phyloP scores from a whole-genome alignment of 2,329 filamentous ascomycete species.

The Curvularia spicifera region DNA sequence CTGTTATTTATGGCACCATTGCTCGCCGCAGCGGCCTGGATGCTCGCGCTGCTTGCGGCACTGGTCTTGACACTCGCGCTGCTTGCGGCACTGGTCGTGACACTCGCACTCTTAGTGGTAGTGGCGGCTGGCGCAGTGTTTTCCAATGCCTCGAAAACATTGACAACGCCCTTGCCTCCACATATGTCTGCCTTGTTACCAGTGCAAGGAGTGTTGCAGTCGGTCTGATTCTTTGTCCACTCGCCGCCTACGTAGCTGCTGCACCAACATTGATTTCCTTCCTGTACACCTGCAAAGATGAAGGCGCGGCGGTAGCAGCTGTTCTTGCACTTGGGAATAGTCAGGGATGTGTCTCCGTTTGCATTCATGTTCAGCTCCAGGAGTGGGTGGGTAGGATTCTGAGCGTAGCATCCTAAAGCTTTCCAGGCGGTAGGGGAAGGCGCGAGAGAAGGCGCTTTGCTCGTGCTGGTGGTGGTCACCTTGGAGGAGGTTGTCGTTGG shows the following conservation, averaged over 20 bases:
- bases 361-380: neutral
- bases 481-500: neutral
- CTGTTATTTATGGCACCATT: neutral
- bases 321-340: neutral
- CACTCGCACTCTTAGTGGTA: neutral
- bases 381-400: neutral
- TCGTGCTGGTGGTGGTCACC: neutral
- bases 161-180: neutral
- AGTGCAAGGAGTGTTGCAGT: neutral
- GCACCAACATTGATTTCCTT: neutral
- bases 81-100: neutral
- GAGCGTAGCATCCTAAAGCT: neutral
- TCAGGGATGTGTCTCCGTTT: neutral
- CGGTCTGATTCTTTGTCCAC: neutral
- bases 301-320: neutral
- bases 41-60: neutral
- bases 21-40: neutral
- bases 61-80: neutral
- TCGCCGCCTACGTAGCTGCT: neutral
- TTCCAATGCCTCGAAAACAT: neutral
- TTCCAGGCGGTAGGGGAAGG: neutral
- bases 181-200: neutral
- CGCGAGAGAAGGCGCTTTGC: neutral
- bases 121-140: neutral
- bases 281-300: neutral